Conservation (phyloP, 768 basidiomycete genomes). For the Leccinum fibrillosum region DNA sequence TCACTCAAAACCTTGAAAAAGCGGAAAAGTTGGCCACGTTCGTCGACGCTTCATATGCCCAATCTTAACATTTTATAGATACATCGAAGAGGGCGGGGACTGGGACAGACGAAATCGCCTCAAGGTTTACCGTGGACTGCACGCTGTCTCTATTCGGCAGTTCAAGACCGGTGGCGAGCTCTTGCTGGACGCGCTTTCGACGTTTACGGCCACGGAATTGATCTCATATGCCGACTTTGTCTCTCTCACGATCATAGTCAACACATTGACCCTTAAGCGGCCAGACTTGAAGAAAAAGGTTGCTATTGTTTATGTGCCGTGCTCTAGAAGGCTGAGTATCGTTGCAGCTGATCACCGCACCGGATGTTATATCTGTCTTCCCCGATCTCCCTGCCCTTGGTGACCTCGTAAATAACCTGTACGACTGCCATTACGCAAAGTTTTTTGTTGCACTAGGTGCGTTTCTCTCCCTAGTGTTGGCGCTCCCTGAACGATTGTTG, state of each 20-base stretch:
- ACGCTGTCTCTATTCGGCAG: slow-evolving; percentile 83
- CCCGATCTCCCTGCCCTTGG: slow-evolving; percentile 81
- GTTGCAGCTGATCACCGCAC: slow-evolving; percentile 71
- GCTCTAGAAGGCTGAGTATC: slow-evolving; percentile 3
- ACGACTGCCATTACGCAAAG: slow-evolving; percentile 92
- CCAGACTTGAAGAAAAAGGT: slow-evolving; percentile 94
- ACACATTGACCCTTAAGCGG: slow-evolving; percentile 69
- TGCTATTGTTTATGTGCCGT: neutral
- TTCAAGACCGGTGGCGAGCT: slow-evolving; percentile 85
- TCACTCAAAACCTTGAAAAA: slow-evolving; percentile 66
- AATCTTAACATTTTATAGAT: slow-evolving; percentile 37
- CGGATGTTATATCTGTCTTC: slow-evolving; percentile 84
- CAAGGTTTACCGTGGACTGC: slow-evolving; percentile 91
- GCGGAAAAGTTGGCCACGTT: slow-evolving; percentile 67
- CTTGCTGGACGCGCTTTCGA: slow-evolving; percentile 86
- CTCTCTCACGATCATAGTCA: slow-evolving; percentile 76
- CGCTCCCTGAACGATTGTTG: neutral
- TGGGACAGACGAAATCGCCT: slow-evolving; percentile 97
- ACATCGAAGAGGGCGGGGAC: slow-evolving; percentile 94
- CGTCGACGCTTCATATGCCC: neutral
- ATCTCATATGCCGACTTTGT: slow-evolving; percentile 90
- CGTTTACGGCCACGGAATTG: slow-evolving; percentile 91
- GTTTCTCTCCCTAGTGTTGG: slow-evolving; percentile 13
- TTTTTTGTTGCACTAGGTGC: slow-evolving; percentile 88
- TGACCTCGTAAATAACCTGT: slow-evolving; percentile 81